These are phyloP conservation scores for Alternaria infectoria DNA, from an alignment of 2,329 filamentous ascomycete species.

Conservation along the genomic window DNA sequence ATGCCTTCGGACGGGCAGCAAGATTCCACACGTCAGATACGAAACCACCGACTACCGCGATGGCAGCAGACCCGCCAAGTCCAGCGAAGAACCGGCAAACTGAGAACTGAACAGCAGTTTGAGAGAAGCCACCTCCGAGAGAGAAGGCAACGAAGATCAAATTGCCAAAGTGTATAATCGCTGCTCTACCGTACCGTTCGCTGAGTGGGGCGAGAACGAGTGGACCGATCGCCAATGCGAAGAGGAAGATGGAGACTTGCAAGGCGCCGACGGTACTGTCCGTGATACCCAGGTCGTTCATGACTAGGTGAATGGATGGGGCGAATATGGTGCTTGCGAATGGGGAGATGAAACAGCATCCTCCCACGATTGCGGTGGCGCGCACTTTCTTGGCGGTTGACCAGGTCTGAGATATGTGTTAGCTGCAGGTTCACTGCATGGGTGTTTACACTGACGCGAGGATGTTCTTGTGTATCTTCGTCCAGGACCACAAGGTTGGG, in stretches of 20 bases:
- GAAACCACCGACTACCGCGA: constrained; percentile 32
- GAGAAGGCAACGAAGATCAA: constrained; percentile 31
- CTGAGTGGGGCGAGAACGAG: constrained; percentile 37
- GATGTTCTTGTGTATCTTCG: not conserved
- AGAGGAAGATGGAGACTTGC: constrained; percentile 39
- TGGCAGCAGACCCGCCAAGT: not conserved
- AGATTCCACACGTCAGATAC: constrained; percentile 56
- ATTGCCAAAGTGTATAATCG: constrained; percentile 30
- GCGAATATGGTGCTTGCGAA: constrained; percentile 34
- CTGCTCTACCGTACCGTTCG: constrained; percentile 32
- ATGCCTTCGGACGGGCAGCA: constrained; percentile 14
- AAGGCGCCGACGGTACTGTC: constrained; percentile 23
- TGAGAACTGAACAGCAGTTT: not conserved
- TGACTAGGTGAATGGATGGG: constrained; percentile 28
- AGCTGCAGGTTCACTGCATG: not conserved
- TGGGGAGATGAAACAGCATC: constrained; percentile 12
- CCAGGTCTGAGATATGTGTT: constrained; percentile 2
- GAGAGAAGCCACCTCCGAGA: constrained; percentile 26
- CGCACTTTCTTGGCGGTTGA: constrained; percentile 7
- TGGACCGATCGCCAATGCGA: constrained; percentile 41
- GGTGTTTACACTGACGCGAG: not conserved
- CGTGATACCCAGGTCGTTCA: constrained; percentile 27
- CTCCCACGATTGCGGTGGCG: constrained; percentile 9
- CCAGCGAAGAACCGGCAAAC: not conserved
- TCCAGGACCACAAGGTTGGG: not conserved